These are phyloP conservation scores for Sherardia arvensis DNA, from an alignment of 257 asterid species.

Conservation along the genomic window DNA sequence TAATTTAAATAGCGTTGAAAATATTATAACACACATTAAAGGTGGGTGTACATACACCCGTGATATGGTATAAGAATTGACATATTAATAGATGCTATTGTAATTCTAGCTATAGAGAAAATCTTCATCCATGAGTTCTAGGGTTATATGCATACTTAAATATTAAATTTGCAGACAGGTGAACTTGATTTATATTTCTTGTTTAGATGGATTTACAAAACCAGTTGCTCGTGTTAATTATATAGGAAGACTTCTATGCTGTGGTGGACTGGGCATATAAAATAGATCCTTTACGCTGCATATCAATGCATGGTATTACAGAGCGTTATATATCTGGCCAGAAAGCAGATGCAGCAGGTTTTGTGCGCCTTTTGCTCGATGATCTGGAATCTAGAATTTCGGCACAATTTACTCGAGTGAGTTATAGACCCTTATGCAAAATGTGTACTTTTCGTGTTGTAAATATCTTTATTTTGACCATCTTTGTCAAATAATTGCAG, in stretches of 20 bases:
- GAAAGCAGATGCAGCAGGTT: conserved; percentile 91
- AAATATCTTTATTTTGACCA: conserved; percentile 14
- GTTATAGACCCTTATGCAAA: conserved; percentile 14
- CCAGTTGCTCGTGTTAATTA: conserved; percentile 1
- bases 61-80: no score
- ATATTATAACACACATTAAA: no score
- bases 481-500: conserved; percentile 31
- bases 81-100: background rate
- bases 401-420: conserved; percentile 71
- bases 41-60: no score
- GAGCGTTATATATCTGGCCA: conserved; percentile 86
- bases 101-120: background rate
- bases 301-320: conserved; percentile 96
- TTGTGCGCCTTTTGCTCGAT: conserved; percentile 83
- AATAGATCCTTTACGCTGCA: conserved; percentile 90
- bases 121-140: background rate
- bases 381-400: conserved; percentile 85
- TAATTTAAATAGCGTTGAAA: background rate
- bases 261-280: conserved; percentile 98
- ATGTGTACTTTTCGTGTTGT: background rate
- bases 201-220: background rate
- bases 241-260: conserved; percentile 90
- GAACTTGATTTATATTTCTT: no score
- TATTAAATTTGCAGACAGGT: background rate
- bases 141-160: background rate